Evolutionary conservation across 73 alveolate species (phyloP).

Genomic region (Symbiodinium natans): DNA sequence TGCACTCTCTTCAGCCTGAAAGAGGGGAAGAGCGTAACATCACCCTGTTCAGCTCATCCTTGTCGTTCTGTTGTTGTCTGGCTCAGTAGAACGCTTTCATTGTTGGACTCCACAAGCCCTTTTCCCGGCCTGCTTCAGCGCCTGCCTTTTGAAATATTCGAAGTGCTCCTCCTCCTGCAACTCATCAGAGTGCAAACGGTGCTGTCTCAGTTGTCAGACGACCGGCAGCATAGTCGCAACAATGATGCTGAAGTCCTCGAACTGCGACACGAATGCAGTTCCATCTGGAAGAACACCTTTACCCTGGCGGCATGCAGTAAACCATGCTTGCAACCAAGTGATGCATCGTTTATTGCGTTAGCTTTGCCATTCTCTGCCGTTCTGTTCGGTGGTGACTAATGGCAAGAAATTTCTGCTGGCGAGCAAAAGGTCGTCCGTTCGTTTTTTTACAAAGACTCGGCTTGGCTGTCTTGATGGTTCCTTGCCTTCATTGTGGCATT

Average conservation of each 20-base stretch:
- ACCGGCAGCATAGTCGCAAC: not conserved
- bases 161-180: constrained; percentile 46
- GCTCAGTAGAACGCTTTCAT: too few relatives aligned
- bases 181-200: not conserved
- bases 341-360: too few relatives aligned
- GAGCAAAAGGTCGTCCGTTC: too few relatives aligned
- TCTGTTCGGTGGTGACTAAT: too few relatives aligned
- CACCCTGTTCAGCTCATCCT: too few relatives aligned
- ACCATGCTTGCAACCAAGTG: too few relatives aligned
- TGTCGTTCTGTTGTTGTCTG: too few relatives aligned
- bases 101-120: not conserved
- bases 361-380: too few relatives aligned
- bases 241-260: constrained; percentile 3
- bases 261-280: constrained; percentile 57
- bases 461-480: too few relatives aligned
- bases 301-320: constrained; percentile 1
- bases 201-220: not conserved
- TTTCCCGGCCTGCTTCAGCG: constrained; percentile 49
- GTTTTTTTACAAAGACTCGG: too few relatives aligned
- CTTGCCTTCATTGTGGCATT: too few relatives aligned
- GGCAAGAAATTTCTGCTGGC: too few relatives aligned
- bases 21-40: not conserved
- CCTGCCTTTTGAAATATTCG: constrained; percentile 69
- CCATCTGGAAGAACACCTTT: constrained; percentile 81
- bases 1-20: constrained; percentile 71